These are phyloP conservation scores for Rhazya stricta DNA, from an alignment of 257 asterid genomes.

Conservation along the genomic window DNA sequence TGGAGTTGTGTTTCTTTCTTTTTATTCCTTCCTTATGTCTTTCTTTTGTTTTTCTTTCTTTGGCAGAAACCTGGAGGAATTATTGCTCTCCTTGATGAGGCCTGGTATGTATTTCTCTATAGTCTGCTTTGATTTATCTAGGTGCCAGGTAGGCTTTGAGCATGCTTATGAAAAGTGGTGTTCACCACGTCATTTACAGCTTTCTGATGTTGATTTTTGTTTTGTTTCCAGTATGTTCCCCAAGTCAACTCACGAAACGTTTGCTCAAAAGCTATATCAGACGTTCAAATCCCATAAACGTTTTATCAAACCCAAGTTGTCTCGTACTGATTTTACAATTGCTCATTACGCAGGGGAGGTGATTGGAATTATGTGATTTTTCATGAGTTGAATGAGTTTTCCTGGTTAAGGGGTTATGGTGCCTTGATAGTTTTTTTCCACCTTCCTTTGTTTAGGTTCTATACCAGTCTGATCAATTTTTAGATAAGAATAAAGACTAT, in stretches of 20 bases:
- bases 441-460: conserved; percentile 58
- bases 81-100: conserved; percentile 95
- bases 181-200: background rate
- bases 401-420: conserved; percentile 17
- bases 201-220: conserved; percentile 11
- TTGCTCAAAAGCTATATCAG: conserved; percentile 92
- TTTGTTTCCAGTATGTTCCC: conserved; percentile 89
- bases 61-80: conserved; percentile 99
- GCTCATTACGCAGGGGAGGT: conserved; percentile 99
- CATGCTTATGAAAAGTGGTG: conserved; percentile 7
- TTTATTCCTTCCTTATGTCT: background rate
- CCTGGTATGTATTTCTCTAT: conserved; percentile 48
- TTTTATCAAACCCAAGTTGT: conserved; percentile 87
- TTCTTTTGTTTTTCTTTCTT: conserved; percentile 10
- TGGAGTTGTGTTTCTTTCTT: background rate
- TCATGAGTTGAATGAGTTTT: conserved; percentile 11
- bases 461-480: conserved; percentile 87
- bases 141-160: background rate
- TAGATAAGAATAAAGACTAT: conserved; percentile 96
- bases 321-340: conserved; percentile 87
- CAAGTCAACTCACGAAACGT: conserved; percentile 94
- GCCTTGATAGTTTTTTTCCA: conserved; percentile 14
- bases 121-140: conserved; percentile 3
- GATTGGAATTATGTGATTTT: conserved; percentile 23
- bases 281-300: conserved; percentile 82